Conservation (phyloP, 140 eudicot genomes). For the Senecio squalidus region DNA sequence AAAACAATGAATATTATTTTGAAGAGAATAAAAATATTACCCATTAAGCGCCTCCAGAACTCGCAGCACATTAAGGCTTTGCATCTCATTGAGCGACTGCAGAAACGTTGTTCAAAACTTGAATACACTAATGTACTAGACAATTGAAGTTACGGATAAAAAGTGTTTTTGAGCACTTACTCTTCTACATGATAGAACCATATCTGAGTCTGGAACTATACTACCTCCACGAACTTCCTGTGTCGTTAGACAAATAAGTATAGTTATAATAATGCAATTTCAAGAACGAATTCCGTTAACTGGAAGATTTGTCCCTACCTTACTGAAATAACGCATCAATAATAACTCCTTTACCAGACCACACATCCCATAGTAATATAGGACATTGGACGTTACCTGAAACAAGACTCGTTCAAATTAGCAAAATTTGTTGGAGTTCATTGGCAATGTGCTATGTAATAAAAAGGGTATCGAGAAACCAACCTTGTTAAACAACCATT, state of each 20-base stretch:
- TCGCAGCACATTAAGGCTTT: constrained; percentile 59
- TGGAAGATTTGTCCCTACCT: constrained; percentile 63
- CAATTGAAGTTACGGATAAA: not conserved
- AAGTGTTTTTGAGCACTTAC: constrained; percentile 36
- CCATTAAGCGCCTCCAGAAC: constrained; percentile 68
- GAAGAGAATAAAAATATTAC: constrained; percentile 20
- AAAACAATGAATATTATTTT: not conserved
- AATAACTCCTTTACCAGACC: constrained; percentile 69
- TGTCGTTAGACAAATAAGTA: constrained; percentile 24
- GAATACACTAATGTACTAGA: not conserved
- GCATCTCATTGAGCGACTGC: constrained; percentile 78
- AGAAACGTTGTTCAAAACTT: constrained; percentile 4
- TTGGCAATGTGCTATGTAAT: not conserved
- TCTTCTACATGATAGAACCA: constrained; percentile 73
- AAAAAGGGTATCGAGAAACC: constrained; percentile 5
- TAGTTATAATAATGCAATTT: not conserved
- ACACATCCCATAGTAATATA: constrained; percentile 83
- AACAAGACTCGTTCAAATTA: not conserved
- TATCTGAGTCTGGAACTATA: constrained; percentile 66
- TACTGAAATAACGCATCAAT: constrained; percentile 88
- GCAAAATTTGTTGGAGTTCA: not conserved
- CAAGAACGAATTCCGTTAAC: not conserved
- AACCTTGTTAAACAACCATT: constrained; percentile 88
- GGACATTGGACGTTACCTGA: constrained; percentile 78
- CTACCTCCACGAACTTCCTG: constrained; percentile 78